A percentile compares a stretch with the other conserved stretches of the same genome.
phyloP scores from a whole-genome alignment of 148 eudicot species.

The Euryodendron excelsum region DNA sequence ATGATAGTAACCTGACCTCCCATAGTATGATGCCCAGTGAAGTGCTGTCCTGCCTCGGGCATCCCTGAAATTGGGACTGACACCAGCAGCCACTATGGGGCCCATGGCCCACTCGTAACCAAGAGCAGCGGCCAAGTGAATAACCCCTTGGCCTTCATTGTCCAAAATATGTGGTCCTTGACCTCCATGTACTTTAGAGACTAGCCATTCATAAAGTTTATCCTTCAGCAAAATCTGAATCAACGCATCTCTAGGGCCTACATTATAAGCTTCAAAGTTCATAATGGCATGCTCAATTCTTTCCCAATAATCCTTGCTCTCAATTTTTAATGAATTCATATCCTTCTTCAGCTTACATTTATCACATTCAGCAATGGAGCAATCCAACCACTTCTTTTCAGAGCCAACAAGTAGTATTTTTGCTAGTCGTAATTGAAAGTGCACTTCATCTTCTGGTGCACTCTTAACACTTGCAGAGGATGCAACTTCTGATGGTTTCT shows the following conservation, averaged over 20 bases:
- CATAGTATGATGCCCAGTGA: constrained; percentile 80
- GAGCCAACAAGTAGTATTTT: constrained; percentile 18
- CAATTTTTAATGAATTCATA: constrained; percentile 2
- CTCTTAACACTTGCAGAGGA: neutral
- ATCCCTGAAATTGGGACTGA: constrained; percentile 65
- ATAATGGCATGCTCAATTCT: neutral
- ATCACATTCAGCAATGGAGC: constrained; percentile 9
- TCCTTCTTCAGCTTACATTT: constrained; percentile 19
- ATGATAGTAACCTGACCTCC: constrained; percentile 40
- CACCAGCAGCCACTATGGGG: constrained; percentile 54
- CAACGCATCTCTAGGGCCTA: neutral
- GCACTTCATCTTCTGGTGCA: constrained; percentile 14
- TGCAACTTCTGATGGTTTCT: constrained; percentile 13
- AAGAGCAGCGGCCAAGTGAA: constrained; percentile 71
- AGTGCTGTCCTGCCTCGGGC: constrained; percentile 72
- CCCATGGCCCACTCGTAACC: constrained; percentile 69
- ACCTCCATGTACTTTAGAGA: constrained; percentile 43
- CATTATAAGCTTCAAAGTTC: neutral
- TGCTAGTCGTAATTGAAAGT: constrained; percentile 7
- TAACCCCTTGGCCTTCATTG: constrained; percentile 59
- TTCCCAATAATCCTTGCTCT: neutral
- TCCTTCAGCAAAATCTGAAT: constrained; percentile 34
- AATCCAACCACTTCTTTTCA: constrained; percentile 6
- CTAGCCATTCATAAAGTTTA: constrained; percentile 50
- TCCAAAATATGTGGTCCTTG: constrained; percentile 53